phyloP scores from a whole-genome alignment of 768 basidiomycete species.

The Psilocybe tampanensis region DNA sequence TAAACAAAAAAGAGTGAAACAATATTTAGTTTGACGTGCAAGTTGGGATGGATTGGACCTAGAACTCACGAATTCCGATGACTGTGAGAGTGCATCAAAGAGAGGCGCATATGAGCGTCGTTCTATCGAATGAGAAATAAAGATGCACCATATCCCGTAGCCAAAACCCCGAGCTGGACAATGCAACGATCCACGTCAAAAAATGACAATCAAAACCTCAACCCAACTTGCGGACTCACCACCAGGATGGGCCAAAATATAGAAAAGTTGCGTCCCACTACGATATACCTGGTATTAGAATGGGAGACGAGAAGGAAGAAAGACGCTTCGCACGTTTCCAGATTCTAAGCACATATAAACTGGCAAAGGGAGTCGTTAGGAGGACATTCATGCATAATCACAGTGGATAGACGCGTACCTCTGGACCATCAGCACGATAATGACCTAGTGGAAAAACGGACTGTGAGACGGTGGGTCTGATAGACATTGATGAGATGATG shows the following conservation, averaged over 20 bases:
- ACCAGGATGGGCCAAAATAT: slow-evolving; percentile 13
- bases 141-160: slow-evolving; percentile 37
- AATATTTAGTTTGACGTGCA: too few species aligned
- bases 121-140: too few species aligned
- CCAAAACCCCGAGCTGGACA: slow-evolving; percentile 29
- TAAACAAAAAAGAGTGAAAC: too few species aligned
- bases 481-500: neutral
- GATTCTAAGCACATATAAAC: slow-evolving; percentile 44
- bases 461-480: neutral
- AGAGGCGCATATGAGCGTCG: too few species aligned
- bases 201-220: neutral
- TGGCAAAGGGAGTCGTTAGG: slow-evolving; percentile 10
- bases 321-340: slow-evolving; percentile 40
- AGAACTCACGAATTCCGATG: slow-evolving; percentile 11
- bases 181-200: neutral
- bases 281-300: slow-evolving; percentile 12
- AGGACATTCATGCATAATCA: neutral
- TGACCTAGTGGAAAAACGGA: slow-evolving; percentile 26
- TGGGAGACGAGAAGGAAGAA: slow-evolving; percentile 1
- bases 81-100: slow-evolving; percentile 2
- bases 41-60: too few species aligned
- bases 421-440: slow-evolving; percentile 45
- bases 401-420: too few species aligned
- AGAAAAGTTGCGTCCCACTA: slow-evolving; percentile 15
- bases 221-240: slow-evolving; percentile 15